These are phyloP conservation scores for Calonectria naviculata DNA, from an alignment of 2,329 filamentous ascomycete species.

Conservation along the genomic window DNA sequence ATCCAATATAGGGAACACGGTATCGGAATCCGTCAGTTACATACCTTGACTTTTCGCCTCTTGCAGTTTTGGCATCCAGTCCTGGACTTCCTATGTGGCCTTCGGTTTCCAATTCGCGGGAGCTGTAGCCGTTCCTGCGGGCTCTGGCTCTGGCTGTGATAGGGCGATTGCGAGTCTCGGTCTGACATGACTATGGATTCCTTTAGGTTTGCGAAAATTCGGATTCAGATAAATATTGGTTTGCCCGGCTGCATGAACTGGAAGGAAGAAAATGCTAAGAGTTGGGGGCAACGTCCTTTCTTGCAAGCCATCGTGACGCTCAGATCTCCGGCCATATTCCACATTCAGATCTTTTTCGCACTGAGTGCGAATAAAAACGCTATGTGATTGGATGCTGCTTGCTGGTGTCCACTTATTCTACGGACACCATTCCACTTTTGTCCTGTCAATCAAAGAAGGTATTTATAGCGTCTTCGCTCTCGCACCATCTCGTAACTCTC, in stretches of 20 bases:
- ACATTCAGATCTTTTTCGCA: neutral
- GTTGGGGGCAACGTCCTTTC: neutral
- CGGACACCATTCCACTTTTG: neutral
- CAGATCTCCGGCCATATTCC: neutral
- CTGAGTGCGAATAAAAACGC: neutral
- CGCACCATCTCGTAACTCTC: neutral
- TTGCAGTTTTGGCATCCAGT: neutral
- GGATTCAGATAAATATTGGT: neutral
- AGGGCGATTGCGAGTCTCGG: neutral
- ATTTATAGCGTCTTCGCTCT: neutral
- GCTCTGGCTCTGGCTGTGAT: neutral
- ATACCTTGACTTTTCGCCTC: slow-evolving; percentile 14
- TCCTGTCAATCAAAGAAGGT: neutral
- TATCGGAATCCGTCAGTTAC: neutral
- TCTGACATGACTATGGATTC: neutral
- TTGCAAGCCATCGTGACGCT: neutral
- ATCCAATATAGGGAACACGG: neutral
- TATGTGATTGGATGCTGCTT: neutral
- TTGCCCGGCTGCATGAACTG: neutral
- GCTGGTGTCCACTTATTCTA: neutral
- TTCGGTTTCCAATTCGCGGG: neutral
- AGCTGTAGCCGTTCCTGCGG: neutral
- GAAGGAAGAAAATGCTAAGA: neutral
- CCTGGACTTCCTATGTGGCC: slow-evolving; percentile 4
- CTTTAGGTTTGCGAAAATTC: neutral